A percentile compares a stretch with the other conserved stretches of the same genome.
phyloP scores from a whole-genome alignment of 1,284 basidiomycete species.

The Puccinia hordei region DNA sequence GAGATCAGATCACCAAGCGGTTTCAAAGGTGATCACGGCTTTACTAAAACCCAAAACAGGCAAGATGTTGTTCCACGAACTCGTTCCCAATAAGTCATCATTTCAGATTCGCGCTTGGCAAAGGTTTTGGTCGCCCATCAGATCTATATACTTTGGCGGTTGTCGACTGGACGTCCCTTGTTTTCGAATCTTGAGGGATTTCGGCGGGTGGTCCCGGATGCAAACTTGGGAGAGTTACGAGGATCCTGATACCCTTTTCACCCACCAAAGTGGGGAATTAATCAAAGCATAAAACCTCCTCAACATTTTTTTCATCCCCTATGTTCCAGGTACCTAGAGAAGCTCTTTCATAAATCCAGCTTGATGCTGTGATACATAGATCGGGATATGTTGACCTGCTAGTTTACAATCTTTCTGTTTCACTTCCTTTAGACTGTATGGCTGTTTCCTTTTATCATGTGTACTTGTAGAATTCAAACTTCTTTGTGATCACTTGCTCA shows the following conservation, averaged over 20 bases:
- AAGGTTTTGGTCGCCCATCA: neutral
- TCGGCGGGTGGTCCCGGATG: neutral
- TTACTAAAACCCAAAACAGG: slow-evolving; percentile 1
- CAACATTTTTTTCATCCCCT: neutral
- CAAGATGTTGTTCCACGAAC: slow-evolving; percentile 3
- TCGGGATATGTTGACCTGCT: no score
- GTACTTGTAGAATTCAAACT: no score
- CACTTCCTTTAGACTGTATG: no score
- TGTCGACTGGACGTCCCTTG: slow-evolving; percentile 8
- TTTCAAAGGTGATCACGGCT: neutral
- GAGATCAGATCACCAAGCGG: neutral
- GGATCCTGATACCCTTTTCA: slow-evolving; percentile 6
- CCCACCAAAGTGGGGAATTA: slow-evolving; percentile 10
- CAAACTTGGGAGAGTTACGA: neutral
- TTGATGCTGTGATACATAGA: no score
- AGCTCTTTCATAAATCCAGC: no score
- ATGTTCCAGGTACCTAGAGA: no score
- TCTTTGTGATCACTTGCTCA: no score
- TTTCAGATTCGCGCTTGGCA: neutral
- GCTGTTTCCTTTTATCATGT: no score
- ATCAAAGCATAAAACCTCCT: neutral
- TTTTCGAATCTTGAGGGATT: neutral
- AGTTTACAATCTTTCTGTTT: no score
- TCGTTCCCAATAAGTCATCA: neutral
- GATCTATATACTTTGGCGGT: slow-evolving; percentile 7